Percentiles rank a stretch among this genome's conserved stretches.
Evolutionary conservation across 2,329 filamentous ascomycete genomes (phyloP).

Genomic region (Colletotrichum tabaci): DNA sequence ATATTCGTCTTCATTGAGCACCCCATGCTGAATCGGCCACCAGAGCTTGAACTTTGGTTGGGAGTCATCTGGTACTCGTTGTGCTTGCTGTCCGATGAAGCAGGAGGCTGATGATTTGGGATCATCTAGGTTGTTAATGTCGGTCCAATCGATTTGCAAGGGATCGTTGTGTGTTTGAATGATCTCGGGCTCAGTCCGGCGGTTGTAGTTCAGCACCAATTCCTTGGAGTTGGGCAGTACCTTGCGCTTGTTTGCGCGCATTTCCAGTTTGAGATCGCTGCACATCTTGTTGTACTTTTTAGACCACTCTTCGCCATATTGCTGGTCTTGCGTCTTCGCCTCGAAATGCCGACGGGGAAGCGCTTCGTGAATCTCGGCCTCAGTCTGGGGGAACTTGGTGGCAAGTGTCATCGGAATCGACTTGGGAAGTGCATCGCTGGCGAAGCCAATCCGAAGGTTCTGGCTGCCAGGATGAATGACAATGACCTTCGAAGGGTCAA

Average conservation of each 20-base stretch:
- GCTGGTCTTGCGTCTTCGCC: conserved; percentile 77
- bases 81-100: conserved; percentile 85
- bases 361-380: conserved; percentile 86
- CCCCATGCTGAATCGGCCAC: conserved; percentile 91
- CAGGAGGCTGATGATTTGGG: conserved; percentile 73
- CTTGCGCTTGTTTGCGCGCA: conserved; percentile 94
- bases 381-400: conserved; percentile 81
- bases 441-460: conserved; percentile 92
- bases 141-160: conserved; percentile 95
- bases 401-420: conserved; percentile 95
- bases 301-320: conserved; percentile 87
- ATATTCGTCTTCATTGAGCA: conserved; percentile 93
- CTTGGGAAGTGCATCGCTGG: conserved; percentile 95
- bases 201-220: conserved; percentile 94
- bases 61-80: conserved; percentile 91
- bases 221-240: conserved; percentile 98
- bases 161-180: conserved; percentile 97
- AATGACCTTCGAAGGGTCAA: conserved; percentile 89
- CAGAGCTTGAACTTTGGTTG: conserved; percentile 90
- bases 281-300: conserved; percentile 86
- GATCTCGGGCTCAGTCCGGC: conserved; percentile 84
- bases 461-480: conserved; percentile 97
- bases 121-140: conserved; percentile 77
- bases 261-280: conserved; percentile 88
- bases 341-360: conserved; percentile 81